Base-by-base conservation (phyloP, 768 basidiomycete genomes). In the Artomyces pyxidatus region DNA sequence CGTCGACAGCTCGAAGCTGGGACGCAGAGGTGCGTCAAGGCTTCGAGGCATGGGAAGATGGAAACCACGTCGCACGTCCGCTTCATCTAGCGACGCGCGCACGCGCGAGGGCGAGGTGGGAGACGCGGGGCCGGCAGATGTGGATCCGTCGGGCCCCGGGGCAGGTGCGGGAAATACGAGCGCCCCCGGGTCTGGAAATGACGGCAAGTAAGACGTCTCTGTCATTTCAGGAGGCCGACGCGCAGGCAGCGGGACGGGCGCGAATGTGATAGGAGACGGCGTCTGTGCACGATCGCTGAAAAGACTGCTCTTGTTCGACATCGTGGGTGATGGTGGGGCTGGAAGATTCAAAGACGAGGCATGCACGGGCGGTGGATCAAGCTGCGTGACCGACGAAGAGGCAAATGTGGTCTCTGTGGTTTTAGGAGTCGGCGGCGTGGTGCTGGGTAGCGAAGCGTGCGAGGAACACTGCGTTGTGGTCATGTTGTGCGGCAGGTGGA, bases 191-290 rank as follows among this genome's bases (percentile, higher is more conserved):
- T 48, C 47, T 16, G 29, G 29, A 22, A 41, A 30, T 16, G 47
- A 42, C 16, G 38, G 28, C 7, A 32, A 11, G 47, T 48, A 41
- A 16, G 21, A 19, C 27, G 30, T 17, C 30, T 19, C 25, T 16
- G 21, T 22, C 28, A n/a, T 17, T 12, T 16, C 12, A 6, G 29
- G 28, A 32, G 16, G 19, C n/a, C 37, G 43, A 30, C 17, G 26
- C 14, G 17, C 21, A 19, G 16, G 17, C 32, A 23, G 23, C 11
- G 39, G 37, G 11, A 25, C 40, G 22, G 45, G 37, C 29, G 54
- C 51, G 30, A 55, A 55, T 2, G 48, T 22, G 30, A 55, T 55
- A 14, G 54, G 54, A 8, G 54, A 55, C 5, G 54, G 51, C 2
- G 48, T 49, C 17, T 45, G 29, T 14, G 39, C 25, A 41, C 54